Conservation (phyloP, 2,329 filamentous ascomycete species). For the Fusarium sp. region DNA sequence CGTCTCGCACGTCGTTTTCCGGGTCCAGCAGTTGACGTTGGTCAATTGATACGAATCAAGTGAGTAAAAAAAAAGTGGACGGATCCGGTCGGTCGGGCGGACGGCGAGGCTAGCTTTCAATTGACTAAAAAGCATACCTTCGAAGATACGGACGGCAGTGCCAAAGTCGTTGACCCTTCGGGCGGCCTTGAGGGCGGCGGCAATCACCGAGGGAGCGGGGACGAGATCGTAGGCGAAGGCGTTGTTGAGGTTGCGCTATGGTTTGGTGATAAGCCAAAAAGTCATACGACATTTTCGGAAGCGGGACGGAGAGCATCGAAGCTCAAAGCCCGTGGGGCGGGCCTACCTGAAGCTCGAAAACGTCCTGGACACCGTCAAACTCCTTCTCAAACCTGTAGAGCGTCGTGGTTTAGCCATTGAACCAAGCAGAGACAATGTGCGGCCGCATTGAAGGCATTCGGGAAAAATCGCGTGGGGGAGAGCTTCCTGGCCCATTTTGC, state of each 20-base stretch:
- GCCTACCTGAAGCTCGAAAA: conserved; percentile 98
- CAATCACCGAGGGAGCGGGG: conserved; percentile 90
- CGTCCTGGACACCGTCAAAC: conserved; percentile 96
- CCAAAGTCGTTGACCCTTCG: conserved; percentile 98
- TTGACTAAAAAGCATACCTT: conserved; percentile 73
- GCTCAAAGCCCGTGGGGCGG: conserved; percentile 36
- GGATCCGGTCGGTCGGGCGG: conserved; percentile 20
- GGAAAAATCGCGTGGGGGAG: conserved; percentile 44
- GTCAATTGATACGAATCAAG: conserved; percentile 24
- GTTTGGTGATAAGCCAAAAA: conserved; percentile 45
- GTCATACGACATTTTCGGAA: conserved; percentile 47
- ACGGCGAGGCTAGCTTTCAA: conserved; percentile 21
- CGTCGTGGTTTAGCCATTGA: conserved; percentile 47
- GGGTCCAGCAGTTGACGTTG: conserved; percentile 3
- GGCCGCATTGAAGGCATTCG: conserved; percentile 43
- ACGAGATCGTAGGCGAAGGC: conserved; percentile 99
- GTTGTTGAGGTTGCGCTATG: conserved; percentile 94
- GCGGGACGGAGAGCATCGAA: conserved; percentile 36
- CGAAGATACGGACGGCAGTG: conserved; percentile 97
- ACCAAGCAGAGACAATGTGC: conserved; percentile 26
- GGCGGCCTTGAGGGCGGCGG: conserved; percentile 91
- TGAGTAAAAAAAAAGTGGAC: conserved; percentile 8
- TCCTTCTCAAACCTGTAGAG: conserved; percentile 94
- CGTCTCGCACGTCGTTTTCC: not conserved
- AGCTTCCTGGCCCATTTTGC: conserved; percentile 36